phyloP scores from a whole-genome alignment of 2,329 filamentous ascomycete genomes.

The Cercospora sojina region DNA sequence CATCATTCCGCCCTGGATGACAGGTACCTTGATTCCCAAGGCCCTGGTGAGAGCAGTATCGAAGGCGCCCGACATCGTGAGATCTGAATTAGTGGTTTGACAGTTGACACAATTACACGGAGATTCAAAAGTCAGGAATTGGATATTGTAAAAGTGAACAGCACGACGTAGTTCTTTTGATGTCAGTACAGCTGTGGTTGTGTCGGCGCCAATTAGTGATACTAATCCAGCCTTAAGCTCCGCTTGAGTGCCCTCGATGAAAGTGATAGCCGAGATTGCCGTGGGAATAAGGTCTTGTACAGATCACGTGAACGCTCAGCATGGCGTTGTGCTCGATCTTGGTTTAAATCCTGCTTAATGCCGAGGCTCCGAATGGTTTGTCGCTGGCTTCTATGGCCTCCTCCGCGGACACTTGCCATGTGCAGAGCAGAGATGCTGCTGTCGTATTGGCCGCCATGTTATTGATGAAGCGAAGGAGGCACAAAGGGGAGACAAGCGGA shows the following conservation, averaged over 20 bases:
- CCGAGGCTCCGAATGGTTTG: background rate
- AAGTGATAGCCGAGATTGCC: slow-evolving; percentile 14
- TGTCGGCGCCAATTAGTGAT: background rate
- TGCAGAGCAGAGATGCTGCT: background rate
- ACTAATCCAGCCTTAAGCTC: slow-evolving; percentile 10
- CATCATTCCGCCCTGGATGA: slow-evolving; percentile 84
- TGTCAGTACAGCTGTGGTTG: background rate
- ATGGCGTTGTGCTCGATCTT: background rate
- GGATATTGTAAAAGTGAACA: background rate
- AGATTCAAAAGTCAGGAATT: background rate
- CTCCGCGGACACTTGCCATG: too few relatives aligned
- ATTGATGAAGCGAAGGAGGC: background rate
- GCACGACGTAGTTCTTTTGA: background rate
- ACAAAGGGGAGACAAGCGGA: background rate
- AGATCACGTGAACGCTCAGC: background rate
- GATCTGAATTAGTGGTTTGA: slow-evolving; percentile 43
- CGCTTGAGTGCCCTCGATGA: slow-evolving; percentile 8
- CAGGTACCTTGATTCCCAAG: slow-evolving; percentile 64
- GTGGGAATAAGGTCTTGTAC: slow-evolving; percentile 3
- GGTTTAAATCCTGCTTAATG: background rate
- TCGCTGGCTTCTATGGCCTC: background rate
- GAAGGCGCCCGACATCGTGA: slow-evolving; percentile 46
- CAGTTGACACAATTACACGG: too few relatives aligned
- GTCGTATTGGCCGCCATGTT: background rate
- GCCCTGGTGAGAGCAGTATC: slow-evolving; percentile 61